Percentiles rank a stretch among this genome's conserved stretches.
Evolutionary conservation across 176 grass and related monocot species (phyloP).

Genomic region (Neostapfia colusana): DNA sequence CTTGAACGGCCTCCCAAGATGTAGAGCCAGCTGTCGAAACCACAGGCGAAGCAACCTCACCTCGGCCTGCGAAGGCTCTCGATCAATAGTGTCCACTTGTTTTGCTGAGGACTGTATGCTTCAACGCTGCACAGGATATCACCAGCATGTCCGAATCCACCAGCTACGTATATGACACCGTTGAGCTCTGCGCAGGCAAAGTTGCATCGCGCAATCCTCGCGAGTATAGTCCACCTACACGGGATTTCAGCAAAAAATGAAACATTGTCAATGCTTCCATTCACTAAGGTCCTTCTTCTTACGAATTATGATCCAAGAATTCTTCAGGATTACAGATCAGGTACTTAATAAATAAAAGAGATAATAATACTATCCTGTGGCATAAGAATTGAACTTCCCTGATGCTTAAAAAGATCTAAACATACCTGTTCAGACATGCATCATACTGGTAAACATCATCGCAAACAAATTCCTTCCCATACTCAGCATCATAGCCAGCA

Average conservation of each 20-base stretch:
- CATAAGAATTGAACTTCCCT: background rate
- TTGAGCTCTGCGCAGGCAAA: slow-evolving; percentile 64
- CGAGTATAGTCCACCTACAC: slow-evolving; percentile 61
- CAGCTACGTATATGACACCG: slow-evolving; percentile 62
- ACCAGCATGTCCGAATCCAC: slow-evolving; percentile 50
- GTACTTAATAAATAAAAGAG: too few species aligned
- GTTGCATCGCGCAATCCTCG: slow-evolving; percentile 62
- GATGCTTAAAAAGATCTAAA: background rate
- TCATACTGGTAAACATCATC: slow-evolving; percentile 73
- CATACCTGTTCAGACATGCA: slow-evolving; percentile 73
- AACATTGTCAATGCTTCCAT: background rate
- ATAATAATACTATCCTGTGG: too few species aligned
- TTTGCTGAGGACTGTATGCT: slow-evolving; percentile 56
- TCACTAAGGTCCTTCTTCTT: too few species aligned
- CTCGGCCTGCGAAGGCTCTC: slow-evolving; percentile 59
- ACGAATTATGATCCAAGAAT: too few species aligned
- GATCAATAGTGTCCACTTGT: slow-evolving; percentile 55
- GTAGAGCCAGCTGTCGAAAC: slow-evolving; percentile 46
- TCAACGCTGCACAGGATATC: slow-evolving; percentile 59
- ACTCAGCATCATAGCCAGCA: slow-evolving; percentile 49
- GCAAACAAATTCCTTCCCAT: slow-evolving; percentile 51
- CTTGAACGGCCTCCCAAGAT: slow-evolving; percentile 79
- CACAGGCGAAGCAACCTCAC: slow-evolving; percentile 62
- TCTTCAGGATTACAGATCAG: too few species aligned
- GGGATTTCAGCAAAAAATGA: slow-evolving; percentile 1